phyloP scores from a whole-genome alignment of 805 yeast species.

The Lipomyces yamanashiensis region DNA sequence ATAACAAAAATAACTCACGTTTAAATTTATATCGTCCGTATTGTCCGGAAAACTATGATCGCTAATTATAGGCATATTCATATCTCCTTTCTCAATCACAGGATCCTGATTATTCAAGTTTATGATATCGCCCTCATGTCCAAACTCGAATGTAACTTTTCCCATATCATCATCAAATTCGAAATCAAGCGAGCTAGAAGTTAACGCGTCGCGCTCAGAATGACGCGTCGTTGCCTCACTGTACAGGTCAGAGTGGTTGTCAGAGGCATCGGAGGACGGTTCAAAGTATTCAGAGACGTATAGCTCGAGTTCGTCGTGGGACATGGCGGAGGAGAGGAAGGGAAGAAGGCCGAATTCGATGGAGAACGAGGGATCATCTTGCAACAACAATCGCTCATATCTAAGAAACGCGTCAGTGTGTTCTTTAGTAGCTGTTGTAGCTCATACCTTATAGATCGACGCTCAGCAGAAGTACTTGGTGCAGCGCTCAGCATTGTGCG shows the following conservation, averaged over 20 bases:
- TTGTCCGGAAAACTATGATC: no score
- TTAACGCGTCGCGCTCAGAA: not conserved
- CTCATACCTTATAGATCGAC: not conserved
- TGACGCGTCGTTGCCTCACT: not conserved
- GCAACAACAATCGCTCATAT: slow-evolving; percentile 3
- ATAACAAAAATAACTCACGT: no score
- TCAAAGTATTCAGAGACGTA: not conserved
- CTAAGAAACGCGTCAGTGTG: not conserved
- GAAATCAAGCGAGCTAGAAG: slow-evolving; percentile 3
- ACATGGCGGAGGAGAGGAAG: not conserved
- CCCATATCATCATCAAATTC: slow-evolving; percentile 31
- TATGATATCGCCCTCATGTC: slow-evolving; percentile 26
- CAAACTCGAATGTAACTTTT: slow-evolving; percentile 30
- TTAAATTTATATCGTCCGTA: no score
- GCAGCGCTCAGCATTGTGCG: slow-evolving; percentile 3
- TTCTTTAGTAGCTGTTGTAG: not conserved
- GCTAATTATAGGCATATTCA: not conserved
- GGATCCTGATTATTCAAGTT: not conserved
- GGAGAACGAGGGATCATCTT: slow-evolving; percentile 33
- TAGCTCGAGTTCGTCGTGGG: not conserved
- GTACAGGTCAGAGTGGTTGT: not conserved
- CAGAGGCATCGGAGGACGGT: not conserved
- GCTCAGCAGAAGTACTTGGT: not conserved
- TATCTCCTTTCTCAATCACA: not conserved
- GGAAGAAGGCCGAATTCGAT: slow-evolving; percentile 34